Evolutionary conservation across 148 eudicot genomes (phyloP), one percentile per base, ranked within the genome.

Genomic region (Rhododendron mucronatum): DNA sequence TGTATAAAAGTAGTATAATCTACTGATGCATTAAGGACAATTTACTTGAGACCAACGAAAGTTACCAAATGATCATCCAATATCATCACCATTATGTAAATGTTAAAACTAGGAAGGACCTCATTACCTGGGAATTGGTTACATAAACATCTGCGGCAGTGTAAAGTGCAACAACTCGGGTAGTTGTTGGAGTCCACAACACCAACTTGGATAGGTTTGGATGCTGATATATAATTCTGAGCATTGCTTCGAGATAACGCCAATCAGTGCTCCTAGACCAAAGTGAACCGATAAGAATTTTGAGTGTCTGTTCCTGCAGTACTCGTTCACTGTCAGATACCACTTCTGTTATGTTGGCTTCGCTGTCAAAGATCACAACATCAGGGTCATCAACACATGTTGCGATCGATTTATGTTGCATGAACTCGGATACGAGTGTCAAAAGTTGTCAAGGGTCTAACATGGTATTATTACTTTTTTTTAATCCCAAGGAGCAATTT

Each of bases 111-210:
- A 65, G 9, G 71, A 84, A 57, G 26, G 21, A 48, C 15, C 48
- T 1, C 23, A 15, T 21, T 86, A 95, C 99, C 96, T 95, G 99
- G 53, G 98, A 93, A 90, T 97, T 97, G 84, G 91, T 94, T 63
- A 94, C 93, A 87, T 95, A 97, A 45, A 89, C 96, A 94, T 97
- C 99, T 11, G 99, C 98, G 35, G 98, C 99, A 85, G 98, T 92
- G 89, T 95, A 95, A 55, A 97, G 93, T 78, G 98, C 94, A 30
- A 98, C 95, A 87, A 97, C 97, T 61, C 98, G 94, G 33, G 96
- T 93, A 73, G 98, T 94, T 80, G 98, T 89, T 41, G 97, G 97
- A 87, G 96, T 94, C 99, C 99, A 97, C 67, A 95, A 86, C 87
- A 97, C 95, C 12, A 93, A 90, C 35, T 90, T 90, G 2, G 95